Evolutionary conservation across 441 rosid species (phyloP), one percentile per base, ranked within the genome.

Genomic region (Raphanus hybrid): DNA sequence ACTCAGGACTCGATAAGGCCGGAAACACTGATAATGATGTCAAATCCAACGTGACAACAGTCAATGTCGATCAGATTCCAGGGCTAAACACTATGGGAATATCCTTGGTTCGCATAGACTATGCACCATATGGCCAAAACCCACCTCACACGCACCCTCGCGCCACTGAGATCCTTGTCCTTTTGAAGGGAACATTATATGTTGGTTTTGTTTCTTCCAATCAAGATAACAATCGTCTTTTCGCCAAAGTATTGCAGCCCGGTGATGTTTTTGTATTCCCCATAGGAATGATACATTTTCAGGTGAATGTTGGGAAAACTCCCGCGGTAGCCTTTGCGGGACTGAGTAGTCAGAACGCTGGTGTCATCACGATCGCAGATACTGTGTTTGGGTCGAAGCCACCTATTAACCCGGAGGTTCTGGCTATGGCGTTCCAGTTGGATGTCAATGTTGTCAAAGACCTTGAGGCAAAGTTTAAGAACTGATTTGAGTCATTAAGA

Each of bases 201-300:
- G 88, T 82, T 0, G 86, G 89, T 1, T 87, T 87, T 64, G 86
- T 86, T 11, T 82, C 89, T 5, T 83, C 86, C 0, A 82, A 77
- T 20, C 88, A 84, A 2, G 78, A 81, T 0, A 67, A 83, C 4
- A 70, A 83, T 18, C 81, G 78, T 26, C 64, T 87, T 20, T 70
- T 87, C 76, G 29, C 82, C 1, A 83, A 86, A 80, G 27, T 82
- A 2, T 45, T 86, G 26, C 9, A 87, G 2, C 82, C 83, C 0
- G 87, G 88, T 0, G 87, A 83, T 20, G 87, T 86, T 6, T 82
- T 87, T 11, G 88, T 84, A 5, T 85, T 87, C 34, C 89, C 91
- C 6, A 23, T 79, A 18, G 89, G 89, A 4, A 66, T 84, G 61
- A 73, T 87, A 9, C 87, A 86, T 73, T 85, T 87, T 63, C 91